Conservation (phyloP, 768 basidiomycete genomes). For the Russula virescens region DNA sequence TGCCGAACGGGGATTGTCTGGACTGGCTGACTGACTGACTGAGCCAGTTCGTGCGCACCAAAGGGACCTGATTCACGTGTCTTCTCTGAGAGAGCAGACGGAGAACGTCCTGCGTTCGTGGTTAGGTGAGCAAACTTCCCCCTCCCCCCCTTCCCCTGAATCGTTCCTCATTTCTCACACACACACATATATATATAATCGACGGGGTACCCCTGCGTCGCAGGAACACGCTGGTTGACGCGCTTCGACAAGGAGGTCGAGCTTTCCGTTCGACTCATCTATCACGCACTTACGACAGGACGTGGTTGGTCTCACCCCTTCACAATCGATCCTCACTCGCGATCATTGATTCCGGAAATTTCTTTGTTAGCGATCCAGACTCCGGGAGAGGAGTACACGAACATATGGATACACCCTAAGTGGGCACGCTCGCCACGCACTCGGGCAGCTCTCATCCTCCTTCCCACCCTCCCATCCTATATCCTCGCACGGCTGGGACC, state of each 20-base stretch:
- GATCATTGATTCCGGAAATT: slow-evolving; percentile 11
- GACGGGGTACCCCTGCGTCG: background rate
- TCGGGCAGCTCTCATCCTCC: slow-evolving; percentile 54
- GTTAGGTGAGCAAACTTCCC: slow-evolving; percentile 48
- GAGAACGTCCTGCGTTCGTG: slow-evolving; percentile 70
- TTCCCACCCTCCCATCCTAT: slow-evolving; percentile 63
- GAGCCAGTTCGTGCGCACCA: slow-evolving; percentile 75
- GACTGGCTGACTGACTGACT: background rate
- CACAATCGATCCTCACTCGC: background rate
- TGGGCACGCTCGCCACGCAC: slow-evolving; percentile 41
- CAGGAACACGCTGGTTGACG: slow-evolving; percentile 75
- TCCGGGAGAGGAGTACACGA: slow-evolving; percentile 88
- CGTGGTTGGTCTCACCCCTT: slow-evolving; percentile 43
- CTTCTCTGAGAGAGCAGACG: slow-evolving; percentile 66
- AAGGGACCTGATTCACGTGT: slow-evolving; percentile 72
- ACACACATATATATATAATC: slow-evolving; percentile 9
- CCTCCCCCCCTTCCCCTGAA: slow-evolving; percentile 1
- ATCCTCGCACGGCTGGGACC: slow-evolving; percentile 46
- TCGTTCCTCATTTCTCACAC: background rate
- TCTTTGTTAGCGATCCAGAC: slow-evolving; percentile 60
- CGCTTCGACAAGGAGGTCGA: slow-evolving; percentile 82
- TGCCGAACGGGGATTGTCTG: slow-evolving; percentile 17
- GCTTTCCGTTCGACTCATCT: slow-evolving; percentile 56
- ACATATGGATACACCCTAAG: slow-evolving; percentile 53
- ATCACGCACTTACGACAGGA: slow-evolving; percentile 71